Conservation (phyloP, 2,329 filamentous ascomycete genomes). For the Diaporthe sp. region DNA sequence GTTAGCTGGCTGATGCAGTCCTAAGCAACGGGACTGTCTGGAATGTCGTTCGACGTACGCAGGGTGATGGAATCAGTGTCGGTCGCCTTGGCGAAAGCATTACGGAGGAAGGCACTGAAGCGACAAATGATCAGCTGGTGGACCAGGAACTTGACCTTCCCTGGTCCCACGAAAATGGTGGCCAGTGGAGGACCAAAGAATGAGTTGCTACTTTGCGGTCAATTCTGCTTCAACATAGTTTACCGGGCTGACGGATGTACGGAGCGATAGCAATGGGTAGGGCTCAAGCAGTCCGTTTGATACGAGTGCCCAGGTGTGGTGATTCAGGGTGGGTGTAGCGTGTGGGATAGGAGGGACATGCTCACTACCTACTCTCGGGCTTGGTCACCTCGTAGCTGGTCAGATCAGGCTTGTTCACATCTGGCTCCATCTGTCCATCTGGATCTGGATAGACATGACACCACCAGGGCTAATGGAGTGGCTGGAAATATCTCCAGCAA, state of each 20-base stretch:
- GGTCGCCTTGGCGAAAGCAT: neutral
- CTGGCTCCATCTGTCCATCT: neutral
- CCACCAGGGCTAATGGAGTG: neutral
- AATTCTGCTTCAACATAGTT: neutral
- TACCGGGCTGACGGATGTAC: neutral
- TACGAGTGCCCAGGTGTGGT: neutral
- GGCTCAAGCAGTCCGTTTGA: neutral
- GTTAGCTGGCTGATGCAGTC: neutral
- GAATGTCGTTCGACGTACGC: neutral
- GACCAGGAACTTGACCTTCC: neutral
- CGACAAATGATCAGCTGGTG: neutral
- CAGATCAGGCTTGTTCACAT: neutral
- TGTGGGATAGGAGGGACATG: neutral
- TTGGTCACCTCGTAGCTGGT: neutral
- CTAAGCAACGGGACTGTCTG: neutral
- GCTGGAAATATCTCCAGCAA: neutral
- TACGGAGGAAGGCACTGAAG: neutral
- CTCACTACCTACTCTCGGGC: neutral
- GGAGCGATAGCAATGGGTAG: neutral
- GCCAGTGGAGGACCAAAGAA: neutral
- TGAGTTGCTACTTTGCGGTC: neutral
- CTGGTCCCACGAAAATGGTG: conserved; percentile 12
- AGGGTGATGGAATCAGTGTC: neutral
- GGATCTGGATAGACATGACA: neutral
- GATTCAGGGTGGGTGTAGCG: neutral